phyloP scores from a whole-genome alignment of 495 filamentous ascomycete species.

The Friedmanniomyces endolithicus region DNA sequence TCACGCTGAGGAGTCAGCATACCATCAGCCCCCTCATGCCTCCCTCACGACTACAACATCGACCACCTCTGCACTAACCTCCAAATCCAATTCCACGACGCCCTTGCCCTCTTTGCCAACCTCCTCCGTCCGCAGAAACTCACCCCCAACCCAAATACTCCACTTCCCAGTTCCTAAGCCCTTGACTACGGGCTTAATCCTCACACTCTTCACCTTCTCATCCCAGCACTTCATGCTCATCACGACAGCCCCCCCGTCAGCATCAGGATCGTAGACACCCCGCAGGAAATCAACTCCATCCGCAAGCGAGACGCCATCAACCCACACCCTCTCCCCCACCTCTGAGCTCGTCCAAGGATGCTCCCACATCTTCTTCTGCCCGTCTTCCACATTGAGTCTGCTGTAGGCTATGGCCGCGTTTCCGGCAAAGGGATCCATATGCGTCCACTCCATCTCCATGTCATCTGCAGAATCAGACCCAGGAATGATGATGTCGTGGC shows the following conservation, averaged over 20 bases:
- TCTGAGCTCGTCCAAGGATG: constrained; percentile 26
- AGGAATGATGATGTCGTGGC: neutral
- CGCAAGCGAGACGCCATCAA: neutral
- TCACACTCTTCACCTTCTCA: constrained; percentile 11
- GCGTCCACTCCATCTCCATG: neutral
- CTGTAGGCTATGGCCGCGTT: constrained; percentile 23
- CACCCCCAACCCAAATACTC: neutral
- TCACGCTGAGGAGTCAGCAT: too few species aligned
- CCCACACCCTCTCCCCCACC: constrained; percentile 1
- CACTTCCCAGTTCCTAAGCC: neutral
- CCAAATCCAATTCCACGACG: neutral
- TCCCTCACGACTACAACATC: neutral
- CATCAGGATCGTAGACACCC: constrained; percentile 27
- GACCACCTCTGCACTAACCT: neutral
- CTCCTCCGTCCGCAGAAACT: neutral
- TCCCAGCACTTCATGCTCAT: constrained; percentile 29
- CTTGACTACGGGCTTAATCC: neutral
- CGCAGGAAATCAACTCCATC: constrained; percentile 30
- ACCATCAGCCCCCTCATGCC: too few species aligned
- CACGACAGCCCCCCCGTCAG: constrained; percentile 18
- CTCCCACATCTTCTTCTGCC: constrained; percentile 32
- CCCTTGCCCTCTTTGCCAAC: neutral
- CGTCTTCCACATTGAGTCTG: constrained; percentile 28
- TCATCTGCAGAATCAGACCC: neutral
- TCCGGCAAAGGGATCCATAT: neutral